Conservation (phyloP, 177 flowering plant species). For the Vitis hybrid region DNA sequence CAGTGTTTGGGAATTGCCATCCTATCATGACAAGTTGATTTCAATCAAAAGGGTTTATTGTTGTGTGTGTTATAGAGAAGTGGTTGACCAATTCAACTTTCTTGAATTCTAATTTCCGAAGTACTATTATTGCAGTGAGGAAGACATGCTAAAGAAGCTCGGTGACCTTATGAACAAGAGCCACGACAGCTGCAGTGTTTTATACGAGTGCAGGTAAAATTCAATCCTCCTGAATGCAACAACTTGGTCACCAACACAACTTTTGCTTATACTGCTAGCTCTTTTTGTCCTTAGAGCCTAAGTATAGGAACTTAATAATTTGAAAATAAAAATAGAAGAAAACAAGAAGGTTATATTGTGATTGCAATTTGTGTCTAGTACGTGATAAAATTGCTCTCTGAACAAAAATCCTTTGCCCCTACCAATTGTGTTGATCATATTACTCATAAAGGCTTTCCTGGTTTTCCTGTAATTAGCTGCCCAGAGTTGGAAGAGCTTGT, state of each 20-base stretch:
- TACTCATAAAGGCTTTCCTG: neutral
- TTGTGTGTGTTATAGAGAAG: too few relatives aligned
- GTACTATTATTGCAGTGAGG: conserved; percentile 55
- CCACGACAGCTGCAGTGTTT: conserved; percentile 86
- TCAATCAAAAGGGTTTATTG: too few relatives aligned
- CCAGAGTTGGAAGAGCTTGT: conserved; percentile 98
- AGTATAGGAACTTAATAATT: too few relatives aligned
- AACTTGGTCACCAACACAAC: neutral
- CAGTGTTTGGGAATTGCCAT: too few relatives aligned
- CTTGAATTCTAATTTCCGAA: conserved; percentile 2
- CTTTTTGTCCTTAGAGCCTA: neutral
- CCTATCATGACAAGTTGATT: too few relatives aligned
- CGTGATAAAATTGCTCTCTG: too few relatives aligned
- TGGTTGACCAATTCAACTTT: too few relatives aligned
- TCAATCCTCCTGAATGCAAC: neutral
- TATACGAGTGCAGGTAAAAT: conserved; percentile 88
- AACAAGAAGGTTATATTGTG: too few relatives aligned
- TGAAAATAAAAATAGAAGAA: too few relatives aligned
- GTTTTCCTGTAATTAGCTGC: conserved; percentile 44
- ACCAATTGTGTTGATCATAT: neutral
- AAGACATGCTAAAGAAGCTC: conserved; percentile 59
- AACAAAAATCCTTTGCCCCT: too few relatives aligned
- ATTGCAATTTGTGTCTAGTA: too few relatives aligned
- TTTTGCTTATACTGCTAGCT: neutral
- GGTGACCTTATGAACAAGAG: conserved; percentile 97